These are phyloP conservation scores for Zymoseptoria ardabiliae DNA, from an alignment of 2,329 filamentous ascomycete species.

Conservation along the genomic window DNA sequence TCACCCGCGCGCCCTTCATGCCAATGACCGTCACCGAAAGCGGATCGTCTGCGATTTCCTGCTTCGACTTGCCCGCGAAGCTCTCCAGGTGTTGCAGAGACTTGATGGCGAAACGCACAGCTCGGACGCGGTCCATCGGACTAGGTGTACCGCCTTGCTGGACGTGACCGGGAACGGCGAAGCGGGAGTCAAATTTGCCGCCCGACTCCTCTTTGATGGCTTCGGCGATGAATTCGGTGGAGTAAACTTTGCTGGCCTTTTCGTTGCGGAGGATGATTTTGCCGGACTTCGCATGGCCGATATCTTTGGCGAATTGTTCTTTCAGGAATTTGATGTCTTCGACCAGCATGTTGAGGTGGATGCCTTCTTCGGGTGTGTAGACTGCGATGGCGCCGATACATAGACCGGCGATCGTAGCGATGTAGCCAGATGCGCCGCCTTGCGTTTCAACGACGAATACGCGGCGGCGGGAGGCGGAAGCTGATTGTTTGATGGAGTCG, in stretches of 20 bases:
- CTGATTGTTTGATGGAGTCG: slow-evolving; percentile 95
- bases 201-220: slow-evolving; percentile 93
- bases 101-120: slow-evolving; percentile 85
- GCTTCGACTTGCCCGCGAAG: slow-evolving; percentile 59
- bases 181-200: slow-evolving; percentile 84
- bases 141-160: slow-evolving; percentile 91
- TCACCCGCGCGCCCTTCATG: slow-evolving; percentile 79
- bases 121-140: slow-evolving; percentile 91
- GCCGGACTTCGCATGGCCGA: slow-evolving; percentile 80
- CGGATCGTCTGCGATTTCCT: slow-evolving; percentile 65
- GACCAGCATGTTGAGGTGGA: slow-evolving; percentile 86
- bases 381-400: slow-evolving; percentile 88
- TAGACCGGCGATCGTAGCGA: slow-evolving; percentile 83
- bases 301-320: slow-evolving; percentile 75
- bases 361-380: slow-evolving; percentile 94
- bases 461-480: slow-evolving; percentile 82
- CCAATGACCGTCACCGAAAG: slow-evolving; percentile 78
- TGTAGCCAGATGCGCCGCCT: slow-evolving; percentile 87
- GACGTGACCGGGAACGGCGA: slow-evolving; percentile 87
- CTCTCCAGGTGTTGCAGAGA: slow-evolving; percentile 85
- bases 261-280: slow-evolving; percentile 97
- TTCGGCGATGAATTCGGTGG: slow-evolving; percentile 84
- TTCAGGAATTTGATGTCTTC: slow-evolving; percentile 85
- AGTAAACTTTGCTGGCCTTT: slow-evolving; percentile 83
- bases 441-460: slow-evolving; percentile 99